Percentiles rank a stretch among this genome's conserved stretches.
phyloP scores from a whole-genome alignment of 345 rosid species.

The Euphorbia lathyris region DNA sequence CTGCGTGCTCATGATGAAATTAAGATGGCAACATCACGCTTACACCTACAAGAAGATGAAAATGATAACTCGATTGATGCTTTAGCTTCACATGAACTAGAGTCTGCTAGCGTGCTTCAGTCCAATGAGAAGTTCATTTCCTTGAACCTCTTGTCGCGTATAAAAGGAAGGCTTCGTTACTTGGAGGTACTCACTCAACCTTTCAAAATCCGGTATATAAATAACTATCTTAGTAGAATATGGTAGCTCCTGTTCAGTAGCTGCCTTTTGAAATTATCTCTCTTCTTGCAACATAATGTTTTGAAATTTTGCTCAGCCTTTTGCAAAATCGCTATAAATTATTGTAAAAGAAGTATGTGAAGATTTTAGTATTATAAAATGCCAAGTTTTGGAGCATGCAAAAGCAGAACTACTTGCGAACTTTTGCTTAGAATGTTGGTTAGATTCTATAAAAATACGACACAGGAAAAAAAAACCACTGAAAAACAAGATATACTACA shows the following conservation, averaged over 20 bases:
- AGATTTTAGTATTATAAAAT: too few relatives aligned
- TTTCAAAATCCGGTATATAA: background rate
- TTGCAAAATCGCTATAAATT: too few relatives aligned
- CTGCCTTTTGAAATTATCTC: background rate
- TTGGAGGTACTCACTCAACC: conserved; percentile 54
- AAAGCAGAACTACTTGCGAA: too few relatives aligned
- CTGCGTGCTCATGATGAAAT: conserved; percentile 87
- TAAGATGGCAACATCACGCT: conserved; percentile 86
- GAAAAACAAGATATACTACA: too few relatives aligned
- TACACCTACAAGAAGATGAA: conserved; percentile 72
- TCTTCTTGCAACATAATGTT: too few relatives aligned
- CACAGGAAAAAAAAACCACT: too few relatives aligned
- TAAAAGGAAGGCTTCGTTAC: conserved; percentile 87
- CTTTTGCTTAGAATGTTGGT: too few relatives aligned
- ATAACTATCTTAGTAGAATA: background rate
- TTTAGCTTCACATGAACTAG: conserved; percentile 68
- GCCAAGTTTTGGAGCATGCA: too few relatives aligned
- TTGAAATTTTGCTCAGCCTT: too few relatives aligned
- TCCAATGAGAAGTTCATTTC: conserved; percentile 79
- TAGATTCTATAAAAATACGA: too few relatives aligned
- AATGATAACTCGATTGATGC: conserved; percentile 74
- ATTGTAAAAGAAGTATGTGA: too few relatives aligned
- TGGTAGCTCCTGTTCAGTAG: background rate
- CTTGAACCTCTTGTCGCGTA: conserved; percentile 47
- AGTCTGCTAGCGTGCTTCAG: conserved; percentile 64